Conservation (phyloP, 2,329 filamentous ascomycete genomes). For the Rhinocladiella mackenziei region DNA sequence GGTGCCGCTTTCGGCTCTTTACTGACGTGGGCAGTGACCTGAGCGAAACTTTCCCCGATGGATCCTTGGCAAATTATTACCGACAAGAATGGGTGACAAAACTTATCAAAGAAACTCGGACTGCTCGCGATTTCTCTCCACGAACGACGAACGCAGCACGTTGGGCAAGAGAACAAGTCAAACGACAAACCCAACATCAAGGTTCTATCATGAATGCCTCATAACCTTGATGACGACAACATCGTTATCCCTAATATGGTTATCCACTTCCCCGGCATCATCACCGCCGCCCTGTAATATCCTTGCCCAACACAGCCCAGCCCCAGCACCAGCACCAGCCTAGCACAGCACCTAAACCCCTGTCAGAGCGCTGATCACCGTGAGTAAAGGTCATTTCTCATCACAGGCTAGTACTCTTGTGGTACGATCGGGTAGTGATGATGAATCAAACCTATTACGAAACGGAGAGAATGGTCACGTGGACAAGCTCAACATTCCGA, state of each 20-base stretch:
- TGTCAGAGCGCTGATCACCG: conserved; percentile 27
- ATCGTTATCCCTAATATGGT: conserved; percentile 16
- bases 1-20: not conserved
- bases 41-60: conserved; percentile 86
- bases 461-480: conserved; percentile 19
- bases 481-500: conserved; percentile 14
- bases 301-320: conserved; percentile 11
- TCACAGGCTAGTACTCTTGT: conserved; percentile 22
- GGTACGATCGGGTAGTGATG: conserved; percentile 15
- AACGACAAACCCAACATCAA: conserved; percentile 61
- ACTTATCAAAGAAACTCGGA: conserved; percentile 88
- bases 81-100: conserved; percentile 83
- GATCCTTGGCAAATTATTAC: conserved; percentile 79
- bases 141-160: conserved; percentile 92
- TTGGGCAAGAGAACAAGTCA: conserved; percentile 96
- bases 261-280: conserved; percentile 20
- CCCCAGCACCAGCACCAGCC: conserved; percentile 13
- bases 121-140: conserved; percentile 77
- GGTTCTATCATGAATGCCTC: conserved; percentile 31
- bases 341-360: conserved; percentile 16
- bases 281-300: conserved; percentile 12
- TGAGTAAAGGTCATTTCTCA: conserved; percentile 25
- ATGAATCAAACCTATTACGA: conserved; percentile 15
- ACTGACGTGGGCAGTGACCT: conserved; percentile 66
- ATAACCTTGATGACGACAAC: conserved; percentile 25